These are phyloP conservation scores for Colletotrichum chlorophyti DNA, from an alignment of 2,329 filamentous ascomycete genomes.

Conservation along the genomic window DNA sequence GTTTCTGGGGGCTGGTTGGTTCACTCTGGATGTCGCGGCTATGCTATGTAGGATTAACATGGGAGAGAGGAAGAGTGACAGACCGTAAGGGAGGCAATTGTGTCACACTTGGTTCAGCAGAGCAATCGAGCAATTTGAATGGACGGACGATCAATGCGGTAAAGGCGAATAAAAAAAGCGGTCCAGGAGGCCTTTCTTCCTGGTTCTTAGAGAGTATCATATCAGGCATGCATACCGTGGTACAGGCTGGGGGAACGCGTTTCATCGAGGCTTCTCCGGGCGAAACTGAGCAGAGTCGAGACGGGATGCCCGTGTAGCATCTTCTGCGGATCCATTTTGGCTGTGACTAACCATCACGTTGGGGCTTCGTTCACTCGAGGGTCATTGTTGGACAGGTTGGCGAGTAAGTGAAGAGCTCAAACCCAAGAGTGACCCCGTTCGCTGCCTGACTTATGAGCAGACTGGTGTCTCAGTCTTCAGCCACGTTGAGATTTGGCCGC, in stretches of 20 bases:
- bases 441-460: too few species aligned
- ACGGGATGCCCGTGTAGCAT: conserved; percentile 15
- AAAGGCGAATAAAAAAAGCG: conserved; percentile 5
- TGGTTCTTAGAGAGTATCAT: too few species aligned
- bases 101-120: not conserved
- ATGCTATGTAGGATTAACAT: conserved; percentile 2
- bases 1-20: conserved; percentile 8
- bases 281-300: conserved; percentile 14
- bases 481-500: not conserved
- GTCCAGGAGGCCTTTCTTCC: too few species aligned
- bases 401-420: not conserved
- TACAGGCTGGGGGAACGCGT: conserved; percentile 6
- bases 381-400: too few species aligned
- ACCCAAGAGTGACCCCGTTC: not conserved
- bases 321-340: conserved; percentile 16
- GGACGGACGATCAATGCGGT: conserved; percentile 10
- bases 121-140: conserved; percentile 7
- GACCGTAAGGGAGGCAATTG: too few species aligned
- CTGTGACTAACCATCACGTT: too few species aligned
- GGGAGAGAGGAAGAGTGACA: not conserved
- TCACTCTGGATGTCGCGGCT: not conserved
- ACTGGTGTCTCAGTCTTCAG: not conserved
- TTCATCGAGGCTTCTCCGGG: conserved; percentile 22
- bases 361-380: too few species aligned
- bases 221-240: conserved; percentile 23